These are phyloP conservation scores for Fusarium neocosmosporiellum DNA, from an alignment of 2,329 filamentous ascomycete genomes.

Conservation along the genomic window DNA sequence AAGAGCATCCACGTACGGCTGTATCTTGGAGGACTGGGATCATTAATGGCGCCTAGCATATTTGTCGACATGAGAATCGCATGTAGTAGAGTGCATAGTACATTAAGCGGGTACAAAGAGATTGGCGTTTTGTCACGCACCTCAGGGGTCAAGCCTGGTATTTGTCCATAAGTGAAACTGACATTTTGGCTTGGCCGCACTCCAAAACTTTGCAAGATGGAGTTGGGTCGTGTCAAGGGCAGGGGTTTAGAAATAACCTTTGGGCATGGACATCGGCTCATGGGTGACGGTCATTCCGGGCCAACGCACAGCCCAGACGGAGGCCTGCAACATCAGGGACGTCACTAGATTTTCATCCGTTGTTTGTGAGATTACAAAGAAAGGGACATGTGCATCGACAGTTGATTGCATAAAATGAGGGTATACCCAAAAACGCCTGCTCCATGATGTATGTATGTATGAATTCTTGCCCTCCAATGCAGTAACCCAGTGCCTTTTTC, in stretches of 20 bases:
- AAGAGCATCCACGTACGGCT: slow-evolving; percentile 28
- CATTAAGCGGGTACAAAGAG: slow-evolving; percentile 32
- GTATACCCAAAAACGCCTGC: slow-evolving; percentile 43
- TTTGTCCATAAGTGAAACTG: not conserved
- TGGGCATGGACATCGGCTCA: not conserved
- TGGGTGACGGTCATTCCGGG: not conserved
- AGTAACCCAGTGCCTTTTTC: slow-evolving; percentile 15
- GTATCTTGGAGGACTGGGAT: slow-evolving; percentile 26
- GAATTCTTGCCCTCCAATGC: not conserved
- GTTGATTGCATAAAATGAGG: slow-evolving; percentile 17
- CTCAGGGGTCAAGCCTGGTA: not conserved
- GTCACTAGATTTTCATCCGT: not conserved
- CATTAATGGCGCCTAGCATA: slow-evolving; percentile 37
- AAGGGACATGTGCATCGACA: not conserved
- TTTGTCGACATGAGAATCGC: slow-evolving; percentile 22
- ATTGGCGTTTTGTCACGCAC: slow-evolving; percentile 5
- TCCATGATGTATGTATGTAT: slow-evolving; percentile 20
- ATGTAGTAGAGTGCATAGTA: slow-evolving; percentile 40
- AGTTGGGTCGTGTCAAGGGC: not conserved
- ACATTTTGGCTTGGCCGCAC: not conserved
- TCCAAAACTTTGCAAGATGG: not conserved
- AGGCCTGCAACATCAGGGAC: not conserved
- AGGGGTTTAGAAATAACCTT: not conserved
- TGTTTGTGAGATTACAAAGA: not conserved
- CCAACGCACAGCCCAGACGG: not conserved